These are phyloP conservation scores for Mucor sp. DNA, from an alignment of 371 early-diverging fungal genomes.

Conservation along the genomic window DNA sequence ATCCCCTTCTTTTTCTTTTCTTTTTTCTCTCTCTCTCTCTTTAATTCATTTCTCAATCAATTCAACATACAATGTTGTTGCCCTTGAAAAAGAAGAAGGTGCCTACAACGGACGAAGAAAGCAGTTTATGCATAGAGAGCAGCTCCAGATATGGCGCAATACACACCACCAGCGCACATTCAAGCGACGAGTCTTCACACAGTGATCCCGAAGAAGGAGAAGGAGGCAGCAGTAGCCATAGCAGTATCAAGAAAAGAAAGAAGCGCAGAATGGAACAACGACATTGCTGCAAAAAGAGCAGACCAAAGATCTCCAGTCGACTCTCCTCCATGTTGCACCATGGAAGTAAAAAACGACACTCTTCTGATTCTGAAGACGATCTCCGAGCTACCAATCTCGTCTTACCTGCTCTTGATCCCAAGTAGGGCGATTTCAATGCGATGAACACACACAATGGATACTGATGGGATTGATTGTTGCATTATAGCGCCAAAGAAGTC, in stretches of 20 bases:
- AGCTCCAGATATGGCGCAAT: conserved; percentile 9
- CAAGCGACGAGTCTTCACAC: conserved; percentile 9
- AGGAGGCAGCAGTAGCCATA: conserved; percentile 3
- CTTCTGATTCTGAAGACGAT: conserved; percentile 8
- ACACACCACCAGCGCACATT: not conserved
- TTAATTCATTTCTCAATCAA: not conserved
- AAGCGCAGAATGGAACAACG: conserved; percentile 18
- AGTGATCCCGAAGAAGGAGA: conserved; percentile 14
- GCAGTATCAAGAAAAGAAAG: conserved; percentile 14
- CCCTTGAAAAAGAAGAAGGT: not conserved
- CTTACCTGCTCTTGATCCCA: conserved; percentile 35
- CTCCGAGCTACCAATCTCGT: conserved; percentile 27
- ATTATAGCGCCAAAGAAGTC: conserved; percentile 25
- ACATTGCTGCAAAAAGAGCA: conserved; percentile 12
- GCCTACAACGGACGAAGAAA: conserved; percentile 14
- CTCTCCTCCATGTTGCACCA: conserved; percentile 10
- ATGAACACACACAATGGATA: not conserved
- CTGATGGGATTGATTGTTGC: not conserved
- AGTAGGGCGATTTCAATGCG: conserved; percentile 6
- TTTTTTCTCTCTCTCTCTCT: not conserved
- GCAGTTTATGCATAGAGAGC: conserved; percentile 10
- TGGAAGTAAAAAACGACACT: not conserved
- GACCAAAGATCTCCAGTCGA: conserved; percentile 6
- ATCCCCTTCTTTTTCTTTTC: not conserved
- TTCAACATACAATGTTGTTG: not conserved